Evolutionary conservation across 2,329 filamentous ascomycete species (phyloP).

Genomic region (Fusarium sublunatum): DNA sequence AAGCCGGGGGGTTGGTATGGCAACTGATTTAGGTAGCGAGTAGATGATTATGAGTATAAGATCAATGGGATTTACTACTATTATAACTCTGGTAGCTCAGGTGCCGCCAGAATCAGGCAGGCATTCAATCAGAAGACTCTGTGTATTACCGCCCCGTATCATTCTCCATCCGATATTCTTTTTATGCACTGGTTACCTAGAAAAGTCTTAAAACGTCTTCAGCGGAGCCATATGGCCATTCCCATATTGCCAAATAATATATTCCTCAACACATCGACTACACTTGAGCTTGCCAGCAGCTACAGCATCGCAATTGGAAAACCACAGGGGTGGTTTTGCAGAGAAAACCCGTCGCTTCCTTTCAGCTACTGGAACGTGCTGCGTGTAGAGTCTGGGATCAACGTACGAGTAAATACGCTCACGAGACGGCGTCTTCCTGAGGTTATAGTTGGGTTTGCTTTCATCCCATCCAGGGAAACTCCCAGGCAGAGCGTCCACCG

Average conservation of each 20-base stretch:
- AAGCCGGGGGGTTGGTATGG: constrained; percentile 18
- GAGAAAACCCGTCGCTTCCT: background rate
- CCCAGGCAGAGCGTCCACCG: background rate
- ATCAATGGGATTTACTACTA: no score
- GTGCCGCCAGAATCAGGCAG: no score
- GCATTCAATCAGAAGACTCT: no score
- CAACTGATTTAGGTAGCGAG: constrained; percentile 18
- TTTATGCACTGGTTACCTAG: background rate
- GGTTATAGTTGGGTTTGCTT: no score
- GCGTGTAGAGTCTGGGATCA: background rate
- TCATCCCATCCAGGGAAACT: background rate
- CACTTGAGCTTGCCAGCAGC: background rate
- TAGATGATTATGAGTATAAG: background rate
- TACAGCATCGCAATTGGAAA: background rate
- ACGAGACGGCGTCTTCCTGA: background rate
- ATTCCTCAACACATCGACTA: background rate
- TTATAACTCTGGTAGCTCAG: no score
- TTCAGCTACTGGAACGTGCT: background rate
- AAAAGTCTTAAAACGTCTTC: background rate
- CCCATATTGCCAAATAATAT: background rate
- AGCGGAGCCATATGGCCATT: background rate
- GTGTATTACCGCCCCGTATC: no score
- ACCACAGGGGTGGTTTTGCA: background rate
- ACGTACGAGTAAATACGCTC: background rate
- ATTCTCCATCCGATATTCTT: background rate